phyloP scores from a whole-genome alignment of 1,284 basidiomycete genomes.

The Puccinia coronata region DNA sequence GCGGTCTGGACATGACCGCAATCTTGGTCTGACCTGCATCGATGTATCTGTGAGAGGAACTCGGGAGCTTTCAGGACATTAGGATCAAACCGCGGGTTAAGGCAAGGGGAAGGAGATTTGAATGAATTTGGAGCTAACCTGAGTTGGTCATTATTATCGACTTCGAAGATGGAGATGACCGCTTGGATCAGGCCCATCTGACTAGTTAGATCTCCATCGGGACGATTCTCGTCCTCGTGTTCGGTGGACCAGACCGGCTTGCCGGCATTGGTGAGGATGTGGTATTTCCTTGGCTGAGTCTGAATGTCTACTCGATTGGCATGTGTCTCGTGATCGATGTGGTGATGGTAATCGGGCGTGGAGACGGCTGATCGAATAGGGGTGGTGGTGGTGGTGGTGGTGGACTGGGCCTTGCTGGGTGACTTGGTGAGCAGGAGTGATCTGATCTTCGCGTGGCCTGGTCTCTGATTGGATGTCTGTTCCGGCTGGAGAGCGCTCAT shows the following conservation, averaged over 20 bases:
- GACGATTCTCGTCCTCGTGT: slow-evolving; percentile 58
- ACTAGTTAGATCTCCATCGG: slow-evolving; percentile 69
- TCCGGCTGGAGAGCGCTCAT: too few relatives aligned
- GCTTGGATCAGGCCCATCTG: slow-evolving; percentile 92
- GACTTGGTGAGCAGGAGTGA: slow-evolving; percentile 2
- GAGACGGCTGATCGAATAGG: not conserved
- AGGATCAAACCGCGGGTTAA: slow-evolving; percentile 53
- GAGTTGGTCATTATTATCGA: slow-evolving; percentile 76
- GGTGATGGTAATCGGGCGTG: not conserved
- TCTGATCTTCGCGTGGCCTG: not conserved
- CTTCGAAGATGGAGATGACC: slow-evolving; percentile 79
- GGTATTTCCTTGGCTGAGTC: slow-evolving; percentile 65
- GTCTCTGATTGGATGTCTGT: not conserved
- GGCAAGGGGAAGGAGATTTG: not conserved
- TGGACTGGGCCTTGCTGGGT: not conserved
- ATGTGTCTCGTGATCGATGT: not conserved
- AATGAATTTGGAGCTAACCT: slow-evolving; percentile 60
- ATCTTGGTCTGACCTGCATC: slow-evolving; percentile 75
- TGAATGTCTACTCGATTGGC: not conserved
- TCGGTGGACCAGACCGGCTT: slow-evolving; percentile 80
- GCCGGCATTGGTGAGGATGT: slow-evolving; percentile 87
- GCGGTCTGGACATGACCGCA: slow-evolving; percentile 78
- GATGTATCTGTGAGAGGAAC: slow-evolving; percentile 63
- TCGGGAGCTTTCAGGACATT: slow-evolving; percentile 33
- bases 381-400: not conserved